Base-by-base conservation (phyloP, 202 grass and related monocot genomes). In the Zoysia matrella region DNA sequence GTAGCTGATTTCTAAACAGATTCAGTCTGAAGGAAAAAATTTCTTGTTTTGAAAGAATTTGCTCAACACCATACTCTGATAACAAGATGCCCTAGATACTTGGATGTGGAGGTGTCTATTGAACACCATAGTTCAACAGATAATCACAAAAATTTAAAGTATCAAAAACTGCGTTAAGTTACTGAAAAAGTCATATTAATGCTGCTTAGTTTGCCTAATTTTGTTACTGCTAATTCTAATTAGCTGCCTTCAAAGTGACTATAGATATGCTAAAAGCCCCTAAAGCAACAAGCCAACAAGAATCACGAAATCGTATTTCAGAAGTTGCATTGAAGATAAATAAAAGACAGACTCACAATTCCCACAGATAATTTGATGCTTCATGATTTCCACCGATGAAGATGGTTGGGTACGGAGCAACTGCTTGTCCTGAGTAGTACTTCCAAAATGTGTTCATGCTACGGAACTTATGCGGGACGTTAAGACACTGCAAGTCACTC, bases 371-470 rank as follows among this genome's bases (percentile, higher is more conserved):
- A 82, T 98, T 98, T 77, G 95, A 95, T 11, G 95, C 85, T 87
- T 95, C 92, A 36, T 98, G 95, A 74, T 98, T 98, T 49, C 95
- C 95, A 9, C 92, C 90, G 1, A 98, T 93, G 49, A 93, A 98
- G 85, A 98, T 95, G 40, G 90, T 98, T 44, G 90, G 92, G 82
- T 93, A 92, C 13, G 95, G 92, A 57, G 92, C 90, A 84, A 91
- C 86, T 64, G 72, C 90, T 90, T 95, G 82, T 52, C 89, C 92
- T 6, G 92, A 93, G 80, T 95, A 95, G 83, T 98, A 93, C 74
- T 98, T 98, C 95, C 90, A 98, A 87, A 98, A 93, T 10, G 90
- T 77, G 47, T 91, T 94, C 90, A 93, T 95, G 47, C 47, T 43
- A 47, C 84, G 77, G 73, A 18, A 89, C 22, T 93, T 98, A 81